phyloP scores from a whole-genome alignment of 345 rosid species.

The Salix koriyanagi region DNA sequence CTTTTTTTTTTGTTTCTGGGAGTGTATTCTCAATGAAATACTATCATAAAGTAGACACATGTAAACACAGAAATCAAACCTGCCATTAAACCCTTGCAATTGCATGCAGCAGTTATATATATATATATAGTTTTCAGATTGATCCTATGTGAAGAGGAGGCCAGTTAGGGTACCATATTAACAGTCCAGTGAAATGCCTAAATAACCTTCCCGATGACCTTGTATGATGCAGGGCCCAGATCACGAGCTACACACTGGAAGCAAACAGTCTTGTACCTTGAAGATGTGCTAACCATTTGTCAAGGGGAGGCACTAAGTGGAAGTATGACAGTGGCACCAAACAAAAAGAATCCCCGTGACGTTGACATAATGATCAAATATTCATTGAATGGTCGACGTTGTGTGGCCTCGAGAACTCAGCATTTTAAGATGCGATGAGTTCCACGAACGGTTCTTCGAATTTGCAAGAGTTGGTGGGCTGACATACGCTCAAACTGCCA shows the following conservation, averaged over 20 bases:
- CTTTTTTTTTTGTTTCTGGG: neutral
- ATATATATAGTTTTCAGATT: neutral
- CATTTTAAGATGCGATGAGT: constrained; percentile 55
- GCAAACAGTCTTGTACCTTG: constrained; percentile 88
- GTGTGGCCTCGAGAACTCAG: constrained; percentile 58
- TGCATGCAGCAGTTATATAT: neutral
- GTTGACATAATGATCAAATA: constrained; percentile 75
- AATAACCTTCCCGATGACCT: neutral
- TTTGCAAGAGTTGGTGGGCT: neutral
- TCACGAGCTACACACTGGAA: constrained; percentile 94
- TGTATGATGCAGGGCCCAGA: constrained; percentile 49
- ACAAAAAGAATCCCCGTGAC: constrained; percentile 91
- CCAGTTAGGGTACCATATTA: neutral
- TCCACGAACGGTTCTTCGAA: neutral
- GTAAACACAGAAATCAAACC: neutral
- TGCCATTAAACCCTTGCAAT: neutral
- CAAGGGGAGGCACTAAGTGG: constrained; percentile 84
- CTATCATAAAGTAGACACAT: neutral
- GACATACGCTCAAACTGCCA: neutral
- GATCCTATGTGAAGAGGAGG: neutral
- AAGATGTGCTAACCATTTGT: constrained; percentile 87
- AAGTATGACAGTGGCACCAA: constrained; percentile 81
- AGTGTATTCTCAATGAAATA: neutral
- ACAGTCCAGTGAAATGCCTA: neutral
- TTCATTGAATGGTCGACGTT: constrained; percentile 62